Conservation (phyloP, 257 asterid species). For the Solanum habrochaites region DNA sequence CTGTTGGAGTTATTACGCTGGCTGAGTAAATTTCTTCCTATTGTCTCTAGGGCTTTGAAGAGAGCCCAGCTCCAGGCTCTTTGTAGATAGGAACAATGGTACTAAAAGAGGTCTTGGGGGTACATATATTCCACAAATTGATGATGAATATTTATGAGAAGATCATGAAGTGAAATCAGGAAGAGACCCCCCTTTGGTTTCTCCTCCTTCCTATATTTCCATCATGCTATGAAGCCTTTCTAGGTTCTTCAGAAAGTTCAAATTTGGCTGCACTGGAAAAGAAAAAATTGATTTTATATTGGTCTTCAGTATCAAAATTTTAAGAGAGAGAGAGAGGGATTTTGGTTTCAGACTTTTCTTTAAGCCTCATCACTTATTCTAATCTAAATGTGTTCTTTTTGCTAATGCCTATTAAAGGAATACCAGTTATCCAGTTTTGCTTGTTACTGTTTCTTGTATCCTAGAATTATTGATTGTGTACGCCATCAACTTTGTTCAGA, state of each 20-base stretch:
- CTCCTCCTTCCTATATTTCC: neutral
- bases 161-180: neutral
- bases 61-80: neutral
- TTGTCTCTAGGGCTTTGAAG: neutral
- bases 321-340: neutral
- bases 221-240: neutral
- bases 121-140: neutral
- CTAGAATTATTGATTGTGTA: neutral
- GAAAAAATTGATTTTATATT: neutral
- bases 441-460: neutral
- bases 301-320: neutral
- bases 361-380: neutral
- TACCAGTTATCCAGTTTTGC: neutral
- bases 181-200: neutral
- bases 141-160: neutral
- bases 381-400: neutral
- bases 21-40: neutral
- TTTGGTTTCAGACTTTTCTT: neutral
- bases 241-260: neutral
- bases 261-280: neutral
- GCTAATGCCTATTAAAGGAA: neutral
- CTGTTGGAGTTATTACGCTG: neutral
- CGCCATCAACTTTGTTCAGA: slow-evolving; percentile 27
- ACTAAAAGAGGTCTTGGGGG: neutral
- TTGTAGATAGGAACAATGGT: neutral